Base-by-base conservation (phyloP, 2,329 filamentous ascomycete species). In the Fusarium napiforme region DNA sequence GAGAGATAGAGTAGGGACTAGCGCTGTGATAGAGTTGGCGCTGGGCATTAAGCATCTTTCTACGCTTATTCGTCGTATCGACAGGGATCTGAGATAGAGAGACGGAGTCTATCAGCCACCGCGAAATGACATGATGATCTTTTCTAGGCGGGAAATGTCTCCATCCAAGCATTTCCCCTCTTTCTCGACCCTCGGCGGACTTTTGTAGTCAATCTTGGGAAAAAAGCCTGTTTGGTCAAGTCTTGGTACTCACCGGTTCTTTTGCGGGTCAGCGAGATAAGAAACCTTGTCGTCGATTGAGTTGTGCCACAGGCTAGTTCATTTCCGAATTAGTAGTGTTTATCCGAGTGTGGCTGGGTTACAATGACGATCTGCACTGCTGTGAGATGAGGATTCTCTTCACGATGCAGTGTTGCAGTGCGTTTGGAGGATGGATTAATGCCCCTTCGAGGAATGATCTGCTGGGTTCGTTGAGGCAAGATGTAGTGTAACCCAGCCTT, bases 21-120 rank as follows among this genome's bases (percentile, higher is more conserved):
- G 46, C 19, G 36, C 28, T 36, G 32, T 61, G 45, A 65, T 50
- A 49, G 39, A 63, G 52, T 65, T 65, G 34, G 52, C 32, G 39
- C 42, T 60, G 34, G 16, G 28, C 30, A 40, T 52, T 74, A 71
- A 73, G 67, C 71, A 74, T 74, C 71, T 59, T 72, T 69, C 58
- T 71, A 69, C 56, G 67, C 62, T 73, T 74, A 69, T 72, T 67
- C 56, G 67, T 68, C 39, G 56, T 21, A 21, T 46, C n/a, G n/a
- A 47, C 66, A 71, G 60, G 68, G 68, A 42, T 71, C 7, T 7
- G 21, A 37, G 58, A 63, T 62, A 65, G 30, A 56, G 19, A 32
- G 23, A 50, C 18, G 55, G 2, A 23, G 45, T 53, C 19, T 37
- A 32, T 64, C 36, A 60, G 65, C 53, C 69, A 64, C 59, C 45